Evolutionary conservation across 768 basidiomycete species (phyloP), one percentile per base, ranked within the genome.

Genomic region (Pulveroboletus ravenelii): DNA sequence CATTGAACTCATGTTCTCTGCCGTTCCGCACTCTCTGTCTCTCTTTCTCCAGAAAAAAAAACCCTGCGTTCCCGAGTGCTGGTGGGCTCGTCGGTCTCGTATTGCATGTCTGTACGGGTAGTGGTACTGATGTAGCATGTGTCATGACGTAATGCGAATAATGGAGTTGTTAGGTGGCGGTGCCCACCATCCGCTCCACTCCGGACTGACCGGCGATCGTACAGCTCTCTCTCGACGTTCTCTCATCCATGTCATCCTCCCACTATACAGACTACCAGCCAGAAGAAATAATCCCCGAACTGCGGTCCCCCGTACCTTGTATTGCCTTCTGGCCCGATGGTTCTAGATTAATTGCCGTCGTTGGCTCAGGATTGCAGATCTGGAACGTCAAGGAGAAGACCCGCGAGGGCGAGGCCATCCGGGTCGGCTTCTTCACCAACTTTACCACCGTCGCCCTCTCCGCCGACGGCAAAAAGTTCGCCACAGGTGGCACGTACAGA

Each of bases 311-410:
- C 37, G 42, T 61, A 15, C 42, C 60, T 8, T 61, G 60, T 40
- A 40, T 61, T 6, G 53, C 61, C 29, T 61, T 61, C 58, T 61
- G 57, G 61, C 57, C 60, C 15, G 61, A 61, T 57, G 60, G 60
- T 30, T 47, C 60, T 38, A 52, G 58, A 51, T 56, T 61, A 23
- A 61, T 61, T 17, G 60, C 61, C 4, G 51, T 61, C 57, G 57
- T 63, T 17, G 60, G 60, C 25, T 60, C 60, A 53, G 60, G 60
- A 41, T 41, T 61, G 36, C 60, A 61, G 54, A 53, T 61, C 37
- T 61, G 60, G 60, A 63, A 63, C 47, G 51, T 61, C 45, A 51
- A 50, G 15, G 49, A 60, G n/a, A 61, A 49, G 10, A 51, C 37
- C 23, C 57, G 60, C 13, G 57, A 56, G 27, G 60, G 60, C 32